Base-by-base conservation (phyloP, 257 asterid species). In the Jaltomata sinuosa region DNA sequence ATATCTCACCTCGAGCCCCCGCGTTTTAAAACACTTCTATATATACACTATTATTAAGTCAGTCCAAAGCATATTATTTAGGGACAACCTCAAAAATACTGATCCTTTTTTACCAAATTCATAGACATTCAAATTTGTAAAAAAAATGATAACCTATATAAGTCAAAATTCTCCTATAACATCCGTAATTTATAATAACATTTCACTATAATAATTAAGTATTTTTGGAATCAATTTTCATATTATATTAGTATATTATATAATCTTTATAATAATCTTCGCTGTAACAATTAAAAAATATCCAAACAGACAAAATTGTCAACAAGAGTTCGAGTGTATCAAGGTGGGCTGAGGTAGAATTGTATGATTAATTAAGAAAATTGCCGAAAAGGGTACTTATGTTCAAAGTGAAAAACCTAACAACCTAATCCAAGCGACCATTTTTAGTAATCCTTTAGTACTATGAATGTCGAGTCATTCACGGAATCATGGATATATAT, bases 51-150 rank as follows among this genome's bases (percentile, higher is more conserved):
- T 72, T 36, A 40, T 38, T 36, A 12, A 88, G 85, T 86, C 86
- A 85, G 81, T 89, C 87, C 89, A 87, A 86, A 87, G 18, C 81
- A 68, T 83, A 84, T 42, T 18, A 71, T 79, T 72, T 50, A 14
- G 31, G 50, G 40, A 84, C 34, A 87, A 59, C 84, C 86, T 89
- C 91, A 90, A 89, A 85, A 88, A 34, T 69, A 68, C 89, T 68
- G n/a, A n/a, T n/a, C n/a, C 82, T 89, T 88, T 91, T 91, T 68
- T 36, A 68, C 78, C 16, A 69, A 29, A 42, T 84, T 62, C 31
- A 53, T 29, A 82, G 29, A n/a, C 32, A 57, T 45, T 42, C 38
- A 50, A 83, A 42, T 61, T 29, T 59, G 67, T 65, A 40, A 18
- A 50, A 59, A 57, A 79, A 79, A 49, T 61, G 78, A 52, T 83